These are phyloP conservation scores for Bryopsis sp. DNA, from an alignment of 139 green algal genomes.

Conservation along the genomic window DNA sequence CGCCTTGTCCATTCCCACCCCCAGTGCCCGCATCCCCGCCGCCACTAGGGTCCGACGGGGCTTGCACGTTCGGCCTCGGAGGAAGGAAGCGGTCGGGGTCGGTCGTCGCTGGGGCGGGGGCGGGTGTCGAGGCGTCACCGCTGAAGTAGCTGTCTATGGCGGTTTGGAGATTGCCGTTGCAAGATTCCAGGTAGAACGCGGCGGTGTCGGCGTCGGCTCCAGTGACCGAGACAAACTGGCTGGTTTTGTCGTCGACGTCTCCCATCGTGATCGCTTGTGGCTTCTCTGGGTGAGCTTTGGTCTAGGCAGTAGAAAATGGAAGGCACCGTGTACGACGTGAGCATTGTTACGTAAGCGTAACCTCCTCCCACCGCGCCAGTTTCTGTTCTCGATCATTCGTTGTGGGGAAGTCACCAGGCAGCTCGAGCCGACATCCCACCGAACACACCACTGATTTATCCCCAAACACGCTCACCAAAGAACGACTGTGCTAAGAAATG, in stretches of 20 bases:
- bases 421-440: no score
- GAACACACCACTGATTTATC: no score
- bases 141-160: slow-evolving; percentile 18
- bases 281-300: no score
- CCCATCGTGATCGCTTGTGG: slow-evolving; percentile 7
- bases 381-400: no score
- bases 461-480: no score
- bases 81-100: background rate
- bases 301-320: no score
- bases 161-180: slow-evolving; percentile 10
- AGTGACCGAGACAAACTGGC: slow-evolving; percentile 8
- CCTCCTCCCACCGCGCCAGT: no score
- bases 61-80: background rate
- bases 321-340: no score
- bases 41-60: background rate
- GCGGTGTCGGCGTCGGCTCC: slow-evolving; percentile 10
- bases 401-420: no score
- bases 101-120: background rate
- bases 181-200: slow-evolving; percentile 18
- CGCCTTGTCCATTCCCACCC: no score
- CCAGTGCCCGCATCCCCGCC: background rate
- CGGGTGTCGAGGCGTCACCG: background rate
- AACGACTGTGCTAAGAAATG: no score
- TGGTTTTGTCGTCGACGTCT: slow-evolving; percentile 1
- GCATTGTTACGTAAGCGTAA: no score